phyloP scores from a whole-genome alignment of 768 basidiomycete genomes.

The Trametopsis cervina region DNA sequence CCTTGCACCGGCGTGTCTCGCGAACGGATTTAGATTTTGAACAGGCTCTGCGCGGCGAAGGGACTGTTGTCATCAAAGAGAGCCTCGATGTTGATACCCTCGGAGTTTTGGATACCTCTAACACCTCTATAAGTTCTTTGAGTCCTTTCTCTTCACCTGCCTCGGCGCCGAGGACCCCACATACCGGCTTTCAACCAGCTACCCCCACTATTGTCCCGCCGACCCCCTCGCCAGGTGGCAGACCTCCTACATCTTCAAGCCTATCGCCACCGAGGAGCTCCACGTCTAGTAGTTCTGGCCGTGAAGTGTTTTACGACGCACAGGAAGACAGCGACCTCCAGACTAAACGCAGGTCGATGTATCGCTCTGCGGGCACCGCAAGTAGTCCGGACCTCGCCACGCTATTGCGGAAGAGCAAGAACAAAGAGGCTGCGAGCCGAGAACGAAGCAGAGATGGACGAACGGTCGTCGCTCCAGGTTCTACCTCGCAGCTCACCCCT shows the following conservation, averaged over 20 bases:
- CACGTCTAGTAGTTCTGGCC: constrained; percentile 43
- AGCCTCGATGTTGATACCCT: constrained; percentile 63
- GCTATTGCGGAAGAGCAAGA: constrained; percentile 77
- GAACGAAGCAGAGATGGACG: constrained; percentile 19
- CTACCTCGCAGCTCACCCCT: constrained; percentile 27
- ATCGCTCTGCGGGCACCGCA: constrained; percentile 82
- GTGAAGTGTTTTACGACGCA: constrained; percentile 57
- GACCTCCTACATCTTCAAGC: constrained; percentile 25
- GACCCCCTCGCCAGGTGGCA: constrained; percentile 46
- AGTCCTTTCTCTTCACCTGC: constrained; percentile 38
- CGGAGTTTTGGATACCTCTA: constrained; percentile 40
- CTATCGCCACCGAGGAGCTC: constrained; percentile 29
- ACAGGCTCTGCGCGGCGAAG: constrained; percentile 58
- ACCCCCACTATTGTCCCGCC: constrained; percentile 63
- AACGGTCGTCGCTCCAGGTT: constrained; percentile 33
- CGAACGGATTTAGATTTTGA: constrained; percentile 80
- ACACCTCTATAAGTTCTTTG: constrained; percentile 33
- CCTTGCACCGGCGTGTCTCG: constrained; percentile 45
- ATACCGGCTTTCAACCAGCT: constrained; percentile 36
- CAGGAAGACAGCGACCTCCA: constrained; percentile 57
- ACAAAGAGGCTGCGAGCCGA: constrained; percentile 34
- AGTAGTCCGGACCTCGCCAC: constrained; percentile 91
- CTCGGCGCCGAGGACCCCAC: constrained; percentile 31
- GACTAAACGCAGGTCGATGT: constrained; percentile 77
- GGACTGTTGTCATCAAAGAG: constrained; percentile 65